Base-by-base conservation (phyloP, 768 basidiomycete species). In the Naganishia vishniacii region DNA sequence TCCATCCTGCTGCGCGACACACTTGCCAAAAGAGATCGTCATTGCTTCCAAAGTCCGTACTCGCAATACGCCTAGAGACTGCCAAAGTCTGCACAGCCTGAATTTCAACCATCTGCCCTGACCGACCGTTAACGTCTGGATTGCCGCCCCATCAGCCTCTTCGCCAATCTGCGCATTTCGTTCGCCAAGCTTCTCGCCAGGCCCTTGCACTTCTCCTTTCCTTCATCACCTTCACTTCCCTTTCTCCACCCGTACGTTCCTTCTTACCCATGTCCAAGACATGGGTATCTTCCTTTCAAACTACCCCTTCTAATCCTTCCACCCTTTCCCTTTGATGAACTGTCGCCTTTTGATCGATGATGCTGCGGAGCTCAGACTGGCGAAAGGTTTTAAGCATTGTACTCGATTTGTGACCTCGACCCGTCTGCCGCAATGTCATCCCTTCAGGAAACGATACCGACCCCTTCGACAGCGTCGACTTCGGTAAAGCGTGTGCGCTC, bases 401-500 rank as follows among this genome's bases (percentile, higher is more conserved):
- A 40, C 29, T 8, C 1, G 8, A 20, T 15, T 9, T 20, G 11
- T 2, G 18, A 7, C 23, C 23, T 40, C 53, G 53, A 40, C 34
- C 23, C 5, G 18, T 15, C 18, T 44, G 31, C 32, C 49, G 23
- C 8, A 26, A 56, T 56, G 53, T 56, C 53, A 37, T 40, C 53
- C 13, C 15, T 56, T 18, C 15, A 34, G 18, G 53, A 56, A 34
- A 16, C 32, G 25, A 34, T 56, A 56, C 53, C 53, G 9, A 56
- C 53, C 23, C 53, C 53, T 7, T 56, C 53, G 37, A 56, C 53
- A 20, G 53, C 53, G 32, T 48, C 65, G 4, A 40, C 60, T 5
- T 62, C 65, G 5, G 41, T 37, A 11, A 67, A 67, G 32, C 41
- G 65, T 37, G 65, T 40, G 32, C 60, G 65, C 31, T 67, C 65